Base-by-base conservation (phyloP, 2,329 filamentous ascomycete species). In the Ceratocystiopsis sp. region DNA sequence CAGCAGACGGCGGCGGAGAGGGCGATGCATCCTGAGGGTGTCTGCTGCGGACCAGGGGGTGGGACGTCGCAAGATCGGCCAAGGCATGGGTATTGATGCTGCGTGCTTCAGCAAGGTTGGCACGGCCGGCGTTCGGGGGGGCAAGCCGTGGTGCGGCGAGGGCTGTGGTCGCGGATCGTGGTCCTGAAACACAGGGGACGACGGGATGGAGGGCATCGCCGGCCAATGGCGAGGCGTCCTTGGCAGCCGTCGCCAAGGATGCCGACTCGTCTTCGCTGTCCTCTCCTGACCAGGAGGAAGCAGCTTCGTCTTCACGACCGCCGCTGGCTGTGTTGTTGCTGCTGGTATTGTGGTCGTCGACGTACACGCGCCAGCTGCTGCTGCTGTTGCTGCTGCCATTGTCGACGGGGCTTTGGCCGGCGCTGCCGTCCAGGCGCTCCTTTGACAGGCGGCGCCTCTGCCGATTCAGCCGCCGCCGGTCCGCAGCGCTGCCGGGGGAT, bases 141-240 rank as follows among this genome's bases (percentile, higher is more conserved):
- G 25, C 25, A 29, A 29, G 25, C 25, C 2, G 25, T 8, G 25
- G 25, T 8, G 25, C 25, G 25, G 25, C 25, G 10, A 11, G 6
- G 9, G 6, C 9, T 11, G 10, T 8, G 10, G 25, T 29, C 25
- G 25, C 25, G 25, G 25, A 29, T 61, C 62, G 63, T 57, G 61
- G 53, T 48, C 56, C 63, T 68, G 66, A 68, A 68, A 68, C 65
- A 47, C 53, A 29, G 25, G 25, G 25, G 25, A 29, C 7, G 25
- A 29, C 7, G 25, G 25, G 52, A 48, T 52, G 59, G 48, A 57
- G 56, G 55, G 52, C 54, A 48, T 53, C 50, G 47, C 55, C 55
- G 49, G 54, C 59, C 59, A 62, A 64, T 57, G 59, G 54, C 42
- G 55, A 51, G 41, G 52, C 49, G 42, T 57, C 52, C 33, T 53